Evolutionary conservation across 345 rosid genomes (phyloP), one percentile per base, ranked within the genome.

Genomic region (Diplotaxis tenuifolia): DNA sequence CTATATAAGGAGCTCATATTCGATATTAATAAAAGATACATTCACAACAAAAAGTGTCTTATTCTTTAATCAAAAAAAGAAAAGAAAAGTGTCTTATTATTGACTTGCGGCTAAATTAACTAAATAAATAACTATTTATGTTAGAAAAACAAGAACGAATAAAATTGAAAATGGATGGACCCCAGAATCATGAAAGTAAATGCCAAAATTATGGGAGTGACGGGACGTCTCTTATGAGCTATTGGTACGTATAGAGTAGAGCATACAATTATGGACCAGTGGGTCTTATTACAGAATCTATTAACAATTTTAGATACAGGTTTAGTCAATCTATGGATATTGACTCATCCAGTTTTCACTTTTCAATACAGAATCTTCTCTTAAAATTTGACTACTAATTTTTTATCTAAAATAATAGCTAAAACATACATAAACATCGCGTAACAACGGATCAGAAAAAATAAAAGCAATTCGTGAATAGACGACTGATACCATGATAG

Each of bases 181-280:
- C 54, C 70, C 53, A 75, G 12, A 68, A 55, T 62, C 38, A 69
- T 27, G 70, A 65, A 70, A 76, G 80, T 47, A 57, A 57, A 65
- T n/a, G 61, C 22, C 50, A 64, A 64, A 40, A 71, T 45, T 57
- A 49, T 56, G 67, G 72, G 67, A 64, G 55, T 76, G 80, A 76
- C 62, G 67, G 75, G 80, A 76, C 80, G 67, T 56, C 25, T 64
- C 75, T 25, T 56, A 32, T 15, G 54, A 76, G 42, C 79, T 65
- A 70, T 45, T 56, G 55, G 79, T 64, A 32, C 72, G 75, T 71
- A 65, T 53, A 56, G 79, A 20, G 63, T 29, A 42, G 36, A 62
- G 72, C 34, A 64, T 70, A 55, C 62, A 65, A 72, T 70, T 64
- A 34, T 76, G 75, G 72, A 76, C 72, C 80, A 58, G 80, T 76